Conservation (phyloP, 2,329 filamentous ascomycete genomes). For the Parasarocladium wereldwijsianum region DNA sequence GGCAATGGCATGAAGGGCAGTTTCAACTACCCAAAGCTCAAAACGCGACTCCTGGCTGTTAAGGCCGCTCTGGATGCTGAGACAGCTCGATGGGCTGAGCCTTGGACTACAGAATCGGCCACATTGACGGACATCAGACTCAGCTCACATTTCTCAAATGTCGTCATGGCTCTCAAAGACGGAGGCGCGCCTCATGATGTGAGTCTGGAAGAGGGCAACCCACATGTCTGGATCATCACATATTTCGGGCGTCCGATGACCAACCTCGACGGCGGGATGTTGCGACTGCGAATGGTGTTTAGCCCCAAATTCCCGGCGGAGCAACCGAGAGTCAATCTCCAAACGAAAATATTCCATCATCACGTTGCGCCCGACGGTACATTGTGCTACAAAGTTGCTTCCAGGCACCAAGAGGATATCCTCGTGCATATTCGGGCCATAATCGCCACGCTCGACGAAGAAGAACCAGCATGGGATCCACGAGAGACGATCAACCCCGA, state of each 20-base stretch:
- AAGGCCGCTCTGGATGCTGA: slow-evolving; percentile 60
- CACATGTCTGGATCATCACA: slow-evolving; percentile 77
- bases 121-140: slow-evolving; percentile 45
- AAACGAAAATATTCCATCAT: slow-evolving; percentile 77
- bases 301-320: slow-evolving; percentile 79
- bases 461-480: slow-evolving; percentile 78
- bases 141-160: slow-evolving; percentile 82
- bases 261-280: slow-evolving; percentile 81
- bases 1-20: slow-evolving; percentile 75
- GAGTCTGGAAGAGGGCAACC: slow-evolving; percentile 64
- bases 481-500: slow-evolving; percentile 76
- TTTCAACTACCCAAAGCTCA: slow-evolving; percentile 68
- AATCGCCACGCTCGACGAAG: slow-evolving; percentile 71
- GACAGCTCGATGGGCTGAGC: slow-evolving; percentile 57
- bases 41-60: slow-evolving; percentile 52
- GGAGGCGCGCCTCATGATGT: slow-evolving; percentile 61
- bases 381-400: slow-evolving; percentile 62
- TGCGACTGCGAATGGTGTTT: slow-evolving; percentile 65
- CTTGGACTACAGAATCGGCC: too few relatives aligned
- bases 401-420: slow-evolving; percentile 54
- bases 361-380: slow-evolving; percentile 68
- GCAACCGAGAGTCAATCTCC: slow-evolving; percentile 69
- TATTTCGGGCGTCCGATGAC: slow-evolving; percentile 90
- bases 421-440: slow-evolving; percentile 74
- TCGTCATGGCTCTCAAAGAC: slow-evolving; percentile 58